These are phyloP conservation scores for Xylariaceae sp. DNA, from an alignment of 2,329 filamentous ascomycete genomes.

Conservation along the genomic window DNA sequence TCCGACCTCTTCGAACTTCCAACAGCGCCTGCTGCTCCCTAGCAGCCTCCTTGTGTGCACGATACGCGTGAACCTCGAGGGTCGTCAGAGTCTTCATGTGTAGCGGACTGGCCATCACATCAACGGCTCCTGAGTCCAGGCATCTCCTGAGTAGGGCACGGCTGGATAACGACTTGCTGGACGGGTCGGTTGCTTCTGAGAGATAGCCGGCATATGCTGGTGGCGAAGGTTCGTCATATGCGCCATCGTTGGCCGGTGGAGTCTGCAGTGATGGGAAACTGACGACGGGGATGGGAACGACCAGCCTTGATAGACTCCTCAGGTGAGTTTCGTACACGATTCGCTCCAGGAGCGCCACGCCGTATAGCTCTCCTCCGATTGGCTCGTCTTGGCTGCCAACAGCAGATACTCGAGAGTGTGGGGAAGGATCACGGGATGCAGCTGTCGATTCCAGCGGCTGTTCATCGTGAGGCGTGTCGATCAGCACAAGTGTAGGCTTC, in stretches of 20 bases:
- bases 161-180: conserved; percentile 30
- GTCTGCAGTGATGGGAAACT: conserved; percentile 26
- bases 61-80: conserved; percentile 76
- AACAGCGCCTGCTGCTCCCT: conserved; percentile 66
- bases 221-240: conserved; percentile 14
- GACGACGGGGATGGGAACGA: conserved; percentile 50
- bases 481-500: conserved; percentile 49
- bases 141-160: conserved; percentile 56
- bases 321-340: conserved; percentile 52
- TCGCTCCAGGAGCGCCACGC: conserved; percentile 45
- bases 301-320: conserved; percentile 47
- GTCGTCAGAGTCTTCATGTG: conserved; percentile 65
- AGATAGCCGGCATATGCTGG: conserved; percentile 18
- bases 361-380: conserved; percentile 45
- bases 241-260: conserved; percentile 24
- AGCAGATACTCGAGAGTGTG: conserved; percentile 30
- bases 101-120: conserved; percentile 77
- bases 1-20: conserved; percentile 66
- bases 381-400: conserved; percentile 33
- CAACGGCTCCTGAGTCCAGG: conserved; percentile 76
- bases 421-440: conserved; percentile 36
- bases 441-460: conserved; percentile 28
- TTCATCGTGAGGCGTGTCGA: conserved; percentile 49
- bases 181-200: conserved; percentile 15
- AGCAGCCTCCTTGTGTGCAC: conserved; percentile 67